Conservation (phyloP, 1,139 yeast genomes). For the Suhomyces atakaporum region DNA sequence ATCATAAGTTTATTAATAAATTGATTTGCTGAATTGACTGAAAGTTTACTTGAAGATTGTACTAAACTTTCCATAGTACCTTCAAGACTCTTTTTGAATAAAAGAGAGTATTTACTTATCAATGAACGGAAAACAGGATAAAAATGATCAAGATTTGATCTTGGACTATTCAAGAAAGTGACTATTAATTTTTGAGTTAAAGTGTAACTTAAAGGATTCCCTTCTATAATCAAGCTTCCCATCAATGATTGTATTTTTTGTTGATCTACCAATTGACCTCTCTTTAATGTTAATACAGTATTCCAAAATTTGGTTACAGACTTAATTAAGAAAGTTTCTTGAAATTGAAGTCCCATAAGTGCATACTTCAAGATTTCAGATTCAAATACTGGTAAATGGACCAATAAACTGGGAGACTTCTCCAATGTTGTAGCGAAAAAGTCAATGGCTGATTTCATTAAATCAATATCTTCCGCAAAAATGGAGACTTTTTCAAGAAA, state of each 20-base stretch:
- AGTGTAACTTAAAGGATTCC: conserved; percentile 36
- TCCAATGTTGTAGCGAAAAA: conserved; percentile 50
- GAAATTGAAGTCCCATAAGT: conserved; percentile 49
- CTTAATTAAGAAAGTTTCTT: conserved; percentile 67
- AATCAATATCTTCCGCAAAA: conserved; percentile 53
- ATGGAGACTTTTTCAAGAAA: conserved; percentile 36
- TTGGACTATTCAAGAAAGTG: conserved; percentile 48
- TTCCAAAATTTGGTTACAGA: conserved; percentile 70
- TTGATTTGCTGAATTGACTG: conserved; percentile 16
- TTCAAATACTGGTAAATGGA: conserved; percentile 38
- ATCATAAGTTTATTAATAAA: conserved; percentile 58
- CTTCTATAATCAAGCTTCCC: conserved; percentile 18
- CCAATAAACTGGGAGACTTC: conserved; percentile 49
- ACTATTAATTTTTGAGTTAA: conserved; percentile 34
- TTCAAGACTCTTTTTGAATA: conserved; percentile 49
- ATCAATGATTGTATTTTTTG: conserved; percentile 35
- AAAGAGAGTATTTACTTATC: conserved; percentile 53
- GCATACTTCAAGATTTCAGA: conserved; percentile 41
- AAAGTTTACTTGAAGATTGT: background rate
- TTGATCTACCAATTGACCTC: conserved; percentile 55
- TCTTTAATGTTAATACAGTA: conserved; percentile 51
- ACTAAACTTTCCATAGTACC: conserved; percentile 16
- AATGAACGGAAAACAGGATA: conserved; percentile 56
- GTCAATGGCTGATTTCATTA: conserved; percentile 48
- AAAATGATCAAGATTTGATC: conserved; percentile 63